Conservation (phyloP, 2,329 filamentous ascomycete species). For the Trichoderma lentiforme region DNA sequence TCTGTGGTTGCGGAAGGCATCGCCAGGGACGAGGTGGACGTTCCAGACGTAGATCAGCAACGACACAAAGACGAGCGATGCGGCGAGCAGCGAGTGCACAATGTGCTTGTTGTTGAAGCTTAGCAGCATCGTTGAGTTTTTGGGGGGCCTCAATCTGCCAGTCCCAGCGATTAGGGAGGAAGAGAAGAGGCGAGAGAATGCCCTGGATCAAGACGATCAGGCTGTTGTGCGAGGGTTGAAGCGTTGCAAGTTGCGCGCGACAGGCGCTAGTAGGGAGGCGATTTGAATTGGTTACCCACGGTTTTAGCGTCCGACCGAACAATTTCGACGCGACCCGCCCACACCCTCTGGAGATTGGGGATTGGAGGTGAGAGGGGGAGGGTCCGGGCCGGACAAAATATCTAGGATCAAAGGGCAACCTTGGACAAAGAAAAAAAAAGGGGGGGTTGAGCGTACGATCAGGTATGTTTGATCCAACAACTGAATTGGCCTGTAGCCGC, state of each 20-base stretch:
- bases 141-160: neutral
- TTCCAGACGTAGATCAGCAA: constrained; percentile 17
- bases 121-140: neutral
- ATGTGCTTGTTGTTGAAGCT: constrained; percentile 13
- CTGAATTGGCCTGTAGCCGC: neutral
- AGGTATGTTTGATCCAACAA: neutral
- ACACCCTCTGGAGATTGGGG: neutral
- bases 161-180: neutral
- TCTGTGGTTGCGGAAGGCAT: neutral
- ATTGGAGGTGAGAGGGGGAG: neutral
- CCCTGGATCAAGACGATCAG: neutral
- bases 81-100: constrained; percentile 14
- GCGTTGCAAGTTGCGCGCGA: neutral
- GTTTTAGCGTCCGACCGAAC: neutral
- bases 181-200: neutral
- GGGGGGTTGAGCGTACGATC: neutral
- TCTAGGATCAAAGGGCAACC: neutral
- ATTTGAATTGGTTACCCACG: neutral
- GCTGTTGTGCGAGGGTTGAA: neutral
- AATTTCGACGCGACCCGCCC: neutral
- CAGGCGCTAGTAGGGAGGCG: neutral
- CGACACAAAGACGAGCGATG: constrained; percentile 2
- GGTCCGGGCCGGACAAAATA: neutral
- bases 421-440: neutral
- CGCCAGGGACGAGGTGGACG: constrained; percentile 13